Conservation (phyloP, 2,329 filamentous ascomycete species). For the Exserohilum turcica region DNA sequence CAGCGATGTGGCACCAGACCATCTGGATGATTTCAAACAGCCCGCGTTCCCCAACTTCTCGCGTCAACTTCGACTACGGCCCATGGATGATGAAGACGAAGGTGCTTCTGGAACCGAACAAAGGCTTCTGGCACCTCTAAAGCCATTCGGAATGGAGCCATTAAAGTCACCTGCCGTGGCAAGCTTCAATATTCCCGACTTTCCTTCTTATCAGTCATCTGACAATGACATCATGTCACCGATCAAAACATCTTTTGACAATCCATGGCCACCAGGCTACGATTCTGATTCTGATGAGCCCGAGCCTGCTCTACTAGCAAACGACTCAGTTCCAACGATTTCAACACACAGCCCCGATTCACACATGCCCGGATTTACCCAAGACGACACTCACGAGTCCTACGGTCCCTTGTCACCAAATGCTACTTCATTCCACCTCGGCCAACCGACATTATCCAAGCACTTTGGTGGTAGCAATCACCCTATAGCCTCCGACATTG, state of each 20-base stretch:
- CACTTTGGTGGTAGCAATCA: neutral
- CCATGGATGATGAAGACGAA: conserved; percentile 21
- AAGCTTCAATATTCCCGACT: conserved; percentile 20
- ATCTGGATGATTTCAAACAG: conserved; percentile 23
- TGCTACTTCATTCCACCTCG: conserved; percentile 25
- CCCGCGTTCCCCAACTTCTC: conserved; percentile 46
- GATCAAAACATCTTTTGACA: conserved; percentile 37
- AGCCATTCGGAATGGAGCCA: conserved; percentile 28
- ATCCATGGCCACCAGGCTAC: conserved; percentile 37
- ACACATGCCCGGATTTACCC: conserved; percentile 17
- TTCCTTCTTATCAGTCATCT: conserved; percentile 18
- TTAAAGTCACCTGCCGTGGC: conserved; percentile 37
- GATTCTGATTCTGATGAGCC: conserved; percentile 23
- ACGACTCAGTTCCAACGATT: conserved; percentile 19
- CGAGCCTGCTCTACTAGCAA: conserved; percentile 14
- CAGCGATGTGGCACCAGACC: conserved; percentile 15
- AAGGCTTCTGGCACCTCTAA: conserved; percentile 23
- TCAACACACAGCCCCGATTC: conserved; percentile 36
- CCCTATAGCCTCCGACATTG: conserved; percentile 21
- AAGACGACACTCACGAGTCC: conserved; percentile 19
- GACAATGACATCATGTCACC: conserved; percentile 36
- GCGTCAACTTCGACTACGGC: conserved; percentile 43
- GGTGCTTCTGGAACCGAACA: conserved; percentile 15
- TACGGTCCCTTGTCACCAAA: conserved; percentile 27
- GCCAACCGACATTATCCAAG: neutral